Percentiles rank a stretch among this genome's conserved stretches.
Conservation (phyloP, 305 asterid species). For the Fraxinus velutina region DNA sequence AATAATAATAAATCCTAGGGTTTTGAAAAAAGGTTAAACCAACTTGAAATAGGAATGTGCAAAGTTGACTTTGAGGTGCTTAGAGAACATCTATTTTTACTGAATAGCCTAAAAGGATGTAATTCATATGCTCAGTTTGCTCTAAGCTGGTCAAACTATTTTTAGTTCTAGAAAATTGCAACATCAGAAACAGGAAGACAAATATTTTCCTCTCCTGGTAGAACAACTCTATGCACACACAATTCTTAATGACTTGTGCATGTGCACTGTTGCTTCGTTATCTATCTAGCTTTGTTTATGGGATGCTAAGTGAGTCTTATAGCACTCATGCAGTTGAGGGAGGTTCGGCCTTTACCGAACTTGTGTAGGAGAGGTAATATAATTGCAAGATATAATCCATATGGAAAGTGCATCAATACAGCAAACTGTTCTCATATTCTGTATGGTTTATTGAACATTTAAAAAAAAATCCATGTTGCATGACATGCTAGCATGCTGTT, state of each 20-base stretch:
- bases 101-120: background rate
- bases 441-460: background rate
- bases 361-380: background rate
- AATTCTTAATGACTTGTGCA: background rate
- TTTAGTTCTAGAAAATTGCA: background rate
- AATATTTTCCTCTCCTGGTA: background rate
- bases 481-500: background rate
- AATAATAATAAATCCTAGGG: background rate
- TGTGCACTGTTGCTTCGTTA: background rate
- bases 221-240: background rate
- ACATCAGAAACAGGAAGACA: background rate
- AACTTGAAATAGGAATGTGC: constrained; percentile 4
- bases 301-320: background rate
- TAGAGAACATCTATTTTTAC: background rate
- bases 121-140: background rate
- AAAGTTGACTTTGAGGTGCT: background rate
- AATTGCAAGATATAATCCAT: background rate
- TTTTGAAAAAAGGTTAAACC: constrained; percentile 5
- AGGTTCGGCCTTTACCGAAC: background rate
- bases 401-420: background rate
- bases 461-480: background rate
- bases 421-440: background rate
- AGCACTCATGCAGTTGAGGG: background rate
- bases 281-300: background rate
- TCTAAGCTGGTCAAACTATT: background rate